Percentiles rank a stretch among this genome's conserved stretches.
phyloP scores from a whole-genome alignment of 2,329 filamentous ascomycete genomes.

The Fusarium stilboides region DNA sequence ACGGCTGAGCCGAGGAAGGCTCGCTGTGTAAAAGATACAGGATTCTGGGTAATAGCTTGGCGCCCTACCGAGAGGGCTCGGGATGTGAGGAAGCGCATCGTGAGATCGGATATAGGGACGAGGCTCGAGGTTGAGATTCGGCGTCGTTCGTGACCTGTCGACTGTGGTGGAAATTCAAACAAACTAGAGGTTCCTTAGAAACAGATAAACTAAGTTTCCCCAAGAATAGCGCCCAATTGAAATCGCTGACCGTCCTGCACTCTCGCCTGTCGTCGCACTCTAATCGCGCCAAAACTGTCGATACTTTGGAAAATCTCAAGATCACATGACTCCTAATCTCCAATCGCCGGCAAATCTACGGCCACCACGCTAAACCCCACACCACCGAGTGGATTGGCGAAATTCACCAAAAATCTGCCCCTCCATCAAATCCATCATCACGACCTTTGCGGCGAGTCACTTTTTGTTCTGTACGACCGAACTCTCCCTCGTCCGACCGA shows the following conservation, averaged over 20 bases:
- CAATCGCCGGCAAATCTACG: constrained; percentile 54
- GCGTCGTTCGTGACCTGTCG: background rate
- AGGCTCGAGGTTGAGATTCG: constrained; percentile 22
- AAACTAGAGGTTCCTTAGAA: background rate
- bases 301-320: constrained; percentile 50
- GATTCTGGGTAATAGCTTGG: constrained; percentile 30
- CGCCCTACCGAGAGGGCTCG: constrained; percentile 46
- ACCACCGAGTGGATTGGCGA: constrained; percentile 57
- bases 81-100: constrained; percentile 50
- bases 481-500: constrained; percentile 28
- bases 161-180: background rate
- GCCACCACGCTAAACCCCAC: constrained; percentile 52
- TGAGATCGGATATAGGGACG: constrained; percentile 19
- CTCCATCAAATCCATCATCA: constrained; percentile 54
- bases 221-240: constrained; percentile 28
- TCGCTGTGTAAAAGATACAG: constrained; percentile 28
- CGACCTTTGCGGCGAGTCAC: constrained; percentile 50
- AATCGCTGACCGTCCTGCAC: constrained; percentile 16
- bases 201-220: background rate
- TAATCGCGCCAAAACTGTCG: constrained; percentile 34
- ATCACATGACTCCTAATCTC: constrained; percentile 57
- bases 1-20: constrained; percentile 31
- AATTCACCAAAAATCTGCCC: constrained; percentile 62
- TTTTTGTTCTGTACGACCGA: constrained; percentile 37
- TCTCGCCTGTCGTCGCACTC: constrained; percentile 32